A percentile compares a stretch with the other conserved stretches of the same genome.
These are phyloP conservation scores for Torulaspora indica DNA, from an alignment of 805 yeast species.

Conservation along the genomic window DNA sequence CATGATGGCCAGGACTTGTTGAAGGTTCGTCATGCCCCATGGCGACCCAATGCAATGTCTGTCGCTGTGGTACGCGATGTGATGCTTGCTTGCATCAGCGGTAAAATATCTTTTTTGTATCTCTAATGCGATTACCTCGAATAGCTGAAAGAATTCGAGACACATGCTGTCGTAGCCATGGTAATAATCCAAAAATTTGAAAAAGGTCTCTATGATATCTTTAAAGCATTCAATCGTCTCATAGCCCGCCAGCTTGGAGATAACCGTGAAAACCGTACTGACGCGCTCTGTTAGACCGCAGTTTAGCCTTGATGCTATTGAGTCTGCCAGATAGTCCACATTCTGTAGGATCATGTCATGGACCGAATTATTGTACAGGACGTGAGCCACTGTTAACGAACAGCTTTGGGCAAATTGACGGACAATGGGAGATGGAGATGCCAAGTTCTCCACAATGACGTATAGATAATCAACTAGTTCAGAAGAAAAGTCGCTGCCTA, in stretches of 20 bases:
- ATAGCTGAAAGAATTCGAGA: constrained; percentile 68
- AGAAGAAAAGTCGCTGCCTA: constrained; percentile 41
- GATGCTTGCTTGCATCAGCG: constrained; percentile 17
- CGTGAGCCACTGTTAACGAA: constrained; percentile 45
- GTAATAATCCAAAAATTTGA: constrained; percentile 72
- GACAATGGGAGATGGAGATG: constrained; percentile 46
- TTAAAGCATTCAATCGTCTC: constrained; percentile 57
- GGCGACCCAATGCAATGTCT: constrained; percentile 41
- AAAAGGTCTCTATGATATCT: constrained; percentile 71
- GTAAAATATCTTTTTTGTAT: constrained; percentile 38
- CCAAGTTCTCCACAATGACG: constrained; percentile 68
- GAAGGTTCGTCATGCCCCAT: constrained; percentile 53
- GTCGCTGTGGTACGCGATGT: constrained; percentile 16
- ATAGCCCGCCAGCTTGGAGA: constrained; percentile 67
- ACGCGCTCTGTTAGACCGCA: constrained; percentile 71
- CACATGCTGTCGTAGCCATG: constrained; percentile 75
- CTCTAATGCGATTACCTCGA: constrained; percentile 54
- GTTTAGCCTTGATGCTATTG: constrained; percentile 65
- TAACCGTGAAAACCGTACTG: constrained; percentile 61
- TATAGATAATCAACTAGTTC: constrained; percentile 68
- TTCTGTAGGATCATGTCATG: constrained; percentile 55
- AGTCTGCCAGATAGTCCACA: constrained; percentile 75
- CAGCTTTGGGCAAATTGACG: constrained; percentile 52
- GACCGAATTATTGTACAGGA: constrained; percentile 55
- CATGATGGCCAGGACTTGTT: constrained; percentile 44